Evolutionary conservation across 306 rosid genomes (phyloP).

Genomic region (Phaseolus lunatus): DNA sequence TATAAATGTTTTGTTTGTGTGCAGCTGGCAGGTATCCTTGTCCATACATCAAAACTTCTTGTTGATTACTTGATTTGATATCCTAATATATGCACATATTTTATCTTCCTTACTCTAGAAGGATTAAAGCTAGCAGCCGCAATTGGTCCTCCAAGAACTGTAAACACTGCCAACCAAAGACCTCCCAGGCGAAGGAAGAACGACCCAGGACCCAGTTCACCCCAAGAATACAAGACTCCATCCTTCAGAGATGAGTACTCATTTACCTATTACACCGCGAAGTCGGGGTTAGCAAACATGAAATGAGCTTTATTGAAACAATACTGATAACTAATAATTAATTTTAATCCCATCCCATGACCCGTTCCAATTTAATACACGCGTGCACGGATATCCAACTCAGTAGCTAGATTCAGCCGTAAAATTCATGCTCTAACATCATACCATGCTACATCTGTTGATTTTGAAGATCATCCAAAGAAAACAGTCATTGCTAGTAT

Average conservation of each 20-base stretch:
- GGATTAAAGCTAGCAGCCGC: constrained; percentile 98
- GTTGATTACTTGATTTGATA: constrained; percentile 33
- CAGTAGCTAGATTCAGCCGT: constrained; percentile 22
- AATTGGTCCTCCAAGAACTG: constrained; percentile 78
- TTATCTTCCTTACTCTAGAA: constrained; percentile 68
- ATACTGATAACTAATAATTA: constrained; percentile 15
- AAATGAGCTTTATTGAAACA: constrained; percentile 19
- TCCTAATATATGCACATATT: constrained; percentile 7
- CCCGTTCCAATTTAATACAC: constrained; percentile 16
- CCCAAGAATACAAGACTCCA: constrained; percentile 85
- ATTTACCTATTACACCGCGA: constrained; percentile 69
- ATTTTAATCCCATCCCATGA: constrained; percentile 9
- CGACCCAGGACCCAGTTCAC: constrained; percentile 84
- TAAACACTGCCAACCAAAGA: constrained; percentile 85
- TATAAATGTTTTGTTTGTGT: constrained; percentile 20
- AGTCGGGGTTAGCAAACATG: neutral
- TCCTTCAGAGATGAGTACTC: constrained; percentile 93
- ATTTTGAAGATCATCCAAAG: constrained; percentile 13
- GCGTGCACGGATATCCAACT: neutral
- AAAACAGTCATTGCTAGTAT: constrained; percentile 17
- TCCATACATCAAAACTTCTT: constrained; percentile 31
- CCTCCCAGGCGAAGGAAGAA: constrained; percentile 95
- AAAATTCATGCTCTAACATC: constrained; percentile 24
- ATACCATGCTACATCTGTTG: constrained; percentile 30
- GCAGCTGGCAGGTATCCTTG: neutral